Conservation (phyloP, 192 early-diverging fungal species). For the Dissophora ornata region DNA sequence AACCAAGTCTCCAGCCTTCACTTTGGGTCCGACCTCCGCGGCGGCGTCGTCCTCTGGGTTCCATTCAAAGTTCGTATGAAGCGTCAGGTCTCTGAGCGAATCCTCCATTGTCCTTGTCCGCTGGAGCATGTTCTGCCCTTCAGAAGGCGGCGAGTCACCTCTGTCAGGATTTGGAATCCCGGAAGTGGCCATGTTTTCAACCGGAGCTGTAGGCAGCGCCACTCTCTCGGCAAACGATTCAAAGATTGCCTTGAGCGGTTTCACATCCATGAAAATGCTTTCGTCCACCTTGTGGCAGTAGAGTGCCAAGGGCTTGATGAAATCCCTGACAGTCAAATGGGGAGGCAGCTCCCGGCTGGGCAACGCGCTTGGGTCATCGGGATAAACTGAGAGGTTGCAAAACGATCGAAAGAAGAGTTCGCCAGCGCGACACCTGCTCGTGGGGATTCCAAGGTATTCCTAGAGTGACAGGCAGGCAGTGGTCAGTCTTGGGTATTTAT, state of each 20-base stretch:
- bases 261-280: constrained; percentile 3
- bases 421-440: constrained; percentile 4
- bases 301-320: constrained; percentile 47
- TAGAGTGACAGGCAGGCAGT: background rate
- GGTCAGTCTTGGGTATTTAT: background rate
- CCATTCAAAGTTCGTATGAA: constrained; percentile 41
- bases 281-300: constrained; percentile 34
- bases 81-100: constrained; percentile 30
- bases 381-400: constrained; percentile 29
- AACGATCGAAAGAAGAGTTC: constrained; percentile 45
- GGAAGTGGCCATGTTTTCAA: background rate
- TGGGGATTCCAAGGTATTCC: constrained; percentile 32
- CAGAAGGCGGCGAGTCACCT: background rate
- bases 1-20: constrained; percentile 34
- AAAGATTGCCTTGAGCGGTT: constrained; percentile 36
- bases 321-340: constrained; percentile 11
- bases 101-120: constrained; percentile 42
- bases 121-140: background rate
- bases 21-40: constrained; percentile 15
- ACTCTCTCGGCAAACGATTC: constrained; percentile 35
- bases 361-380: constrained; percentile 17
- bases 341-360: constrained; percentile 5
- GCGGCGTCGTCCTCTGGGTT: constrained; percentile 36
- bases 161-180: background rate
- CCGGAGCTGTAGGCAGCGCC: background rate